Evolutionary conservation across 257 asterid species (phyloP).

Genomic region (Buddleja alternifolia): DNA sequence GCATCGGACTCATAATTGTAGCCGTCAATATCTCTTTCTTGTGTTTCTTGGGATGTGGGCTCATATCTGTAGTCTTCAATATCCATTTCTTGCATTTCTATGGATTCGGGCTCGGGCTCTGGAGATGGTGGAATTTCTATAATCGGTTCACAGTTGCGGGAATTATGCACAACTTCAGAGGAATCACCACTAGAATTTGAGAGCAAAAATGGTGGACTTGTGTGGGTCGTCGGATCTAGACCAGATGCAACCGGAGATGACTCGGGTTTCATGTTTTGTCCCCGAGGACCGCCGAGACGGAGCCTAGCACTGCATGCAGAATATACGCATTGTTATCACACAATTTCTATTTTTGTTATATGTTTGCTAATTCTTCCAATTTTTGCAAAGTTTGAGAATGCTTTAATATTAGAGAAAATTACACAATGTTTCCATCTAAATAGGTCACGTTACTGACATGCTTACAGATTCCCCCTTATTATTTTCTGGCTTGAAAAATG

Average conservation of each 20-base stretch:
- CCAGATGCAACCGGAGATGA: constrained; percentile 14
- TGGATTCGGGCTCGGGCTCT: constrained; percentile 10
- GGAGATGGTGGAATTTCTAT: constrained; percentile 61
- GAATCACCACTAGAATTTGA: neutral
- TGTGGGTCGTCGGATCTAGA: constrained; percentile 15
- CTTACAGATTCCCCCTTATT: too few relatives aligned
- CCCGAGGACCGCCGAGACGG: constrained; percentile 38
- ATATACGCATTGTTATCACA: neutral
- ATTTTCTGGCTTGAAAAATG: too few relatives aligned
- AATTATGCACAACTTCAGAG: neutral
- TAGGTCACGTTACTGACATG: too few relatives aligned
- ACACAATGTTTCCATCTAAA: too few relatives aligned
- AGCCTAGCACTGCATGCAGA: constrained; percentile 39
- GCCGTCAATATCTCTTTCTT: constrained; percentile 43
- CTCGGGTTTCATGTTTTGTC: constrained; percentile 14
- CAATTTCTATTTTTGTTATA: neutral
- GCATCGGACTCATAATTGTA: constrained; percentile 25
- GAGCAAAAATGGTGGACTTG: neutral
- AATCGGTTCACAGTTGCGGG: constrained; percentile 40
- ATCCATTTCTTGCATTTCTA: constrained; percentile 20
- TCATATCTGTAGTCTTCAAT: constrained; percentile 41
- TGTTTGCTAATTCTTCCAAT: neutral
- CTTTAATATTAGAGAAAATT: too few relatives aligned
- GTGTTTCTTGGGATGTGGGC: neutral
- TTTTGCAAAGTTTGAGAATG: too few relatives aligned